Evolutionary conservation across 164 flowering plant genomes (phyloP).

Genomic region (Brasenia schreberi): DNA sequence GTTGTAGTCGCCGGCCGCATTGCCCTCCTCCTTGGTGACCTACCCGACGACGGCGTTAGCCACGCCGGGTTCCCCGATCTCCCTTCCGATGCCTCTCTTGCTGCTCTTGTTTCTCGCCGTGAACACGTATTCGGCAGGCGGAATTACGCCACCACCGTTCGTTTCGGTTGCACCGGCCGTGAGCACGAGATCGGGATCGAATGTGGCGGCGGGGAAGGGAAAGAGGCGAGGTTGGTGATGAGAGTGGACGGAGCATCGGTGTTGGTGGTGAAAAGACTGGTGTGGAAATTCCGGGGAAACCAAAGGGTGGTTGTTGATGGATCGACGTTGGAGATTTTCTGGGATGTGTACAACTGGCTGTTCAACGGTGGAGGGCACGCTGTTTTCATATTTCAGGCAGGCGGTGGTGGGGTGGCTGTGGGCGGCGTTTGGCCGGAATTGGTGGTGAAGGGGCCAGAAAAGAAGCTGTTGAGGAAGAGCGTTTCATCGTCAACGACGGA

Average conservation of each 20-base stretch:
- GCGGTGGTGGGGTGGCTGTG: conserved; percentile 11
- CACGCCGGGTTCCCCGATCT: conserved; percentile 9
- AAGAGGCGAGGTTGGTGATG: conserved; percentile 19
- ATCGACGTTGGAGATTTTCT: conserved; percentile 41
- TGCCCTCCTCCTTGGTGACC: conserved; percentile 53
- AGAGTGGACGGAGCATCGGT: conserved; percentile 36
- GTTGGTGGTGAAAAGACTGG: conserved; percentile 42
- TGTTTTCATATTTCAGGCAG: conserved; percentile 48
- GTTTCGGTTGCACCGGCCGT: conserved; percentile 23
- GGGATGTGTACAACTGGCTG: conserved; percentile 79
- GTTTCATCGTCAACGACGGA: conserved; percentile 28
- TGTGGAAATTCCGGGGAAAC: conserved; percentile 72
- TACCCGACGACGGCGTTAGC: conserved; percentile 16
- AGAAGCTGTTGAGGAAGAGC: conserved; percentile 54
- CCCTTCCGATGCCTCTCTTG: too few species aligned
- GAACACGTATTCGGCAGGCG: conserved; percentile 60
- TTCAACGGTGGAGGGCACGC: conserved; percentile 28
- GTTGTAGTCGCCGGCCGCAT: conserved; percentile 25
- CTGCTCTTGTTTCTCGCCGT: conserved; percentile 31
- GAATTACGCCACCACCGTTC: conserved; percentile 32
- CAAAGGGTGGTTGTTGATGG: conserved; percentile 42
- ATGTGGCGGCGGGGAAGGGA: conserved; percentile 25
- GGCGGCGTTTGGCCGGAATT: conserved; percentile 46
- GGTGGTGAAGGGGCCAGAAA: conserved; percentile 39
- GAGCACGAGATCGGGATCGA: conserved; percentile 49